Evolutionary conservation across 2,329 filamentous ascomycete genomes (phyloP), one percentile per base, ranked within the genome.

Genomic region (Pseudogymnoascus sp.): DNA sequence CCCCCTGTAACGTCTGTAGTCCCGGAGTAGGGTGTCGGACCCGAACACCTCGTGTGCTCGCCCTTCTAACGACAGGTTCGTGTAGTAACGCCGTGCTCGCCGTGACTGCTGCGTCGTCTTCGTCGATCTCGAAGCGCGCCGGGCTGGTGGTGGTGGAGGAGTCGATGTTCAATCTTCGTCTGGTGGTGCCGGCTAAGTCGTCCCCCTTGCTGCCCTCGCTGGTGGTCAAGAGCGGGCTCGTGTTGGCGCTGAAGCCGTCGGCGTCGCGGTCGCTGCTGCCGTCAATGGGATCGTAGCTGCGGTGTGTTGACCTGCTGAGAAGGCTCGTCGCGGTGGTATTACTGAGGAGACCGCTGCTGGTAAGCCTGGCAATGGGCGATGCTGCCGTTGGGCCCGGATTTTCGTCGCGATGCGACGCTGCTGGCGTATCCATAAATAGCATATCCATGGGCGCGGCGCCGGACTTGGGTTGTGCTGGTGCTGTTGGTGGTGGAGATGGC

Each of bases 21-120:
- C 88, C 86, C 60, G 87, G 85, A 1, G 80, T 79, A 31, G 85
- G 85, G 70, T 87, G 85, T 65, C 77, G 77, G 55, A 85, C 55
- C 13, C 33, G 18, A 6, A 59, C 55, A 13, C 21, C 42, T 9
- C 31, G 31, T 10, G 55, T 59, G 55, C 55, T 59, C 55, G 55
- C 55, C 36, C 55, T 59, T 29, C 55, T 13, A 27, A 59, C 31
- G 33, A 36, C 33, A 1, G 55, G 36, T 29, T 59, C 55, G 31
- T 59, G 31, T 25, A 52, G n/a, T 31, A 52, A n/a, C n/a, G 25
- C 13, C n/a, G 45, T 59, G 12, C 55, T 37, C 5, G 33, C 55
- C 13, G 33, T 59, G 7, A 36, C 36, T 15, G 15, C 31, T 13
- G 31, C 31, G 18, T 59, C 33, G 31, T 37, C 31, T 7, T 33